These are phyloP conservation scores for Cryptosporidium ryanae DNA, from an alignment of 169 alveolate genomes.

Conservation along the genomic window DNA sequence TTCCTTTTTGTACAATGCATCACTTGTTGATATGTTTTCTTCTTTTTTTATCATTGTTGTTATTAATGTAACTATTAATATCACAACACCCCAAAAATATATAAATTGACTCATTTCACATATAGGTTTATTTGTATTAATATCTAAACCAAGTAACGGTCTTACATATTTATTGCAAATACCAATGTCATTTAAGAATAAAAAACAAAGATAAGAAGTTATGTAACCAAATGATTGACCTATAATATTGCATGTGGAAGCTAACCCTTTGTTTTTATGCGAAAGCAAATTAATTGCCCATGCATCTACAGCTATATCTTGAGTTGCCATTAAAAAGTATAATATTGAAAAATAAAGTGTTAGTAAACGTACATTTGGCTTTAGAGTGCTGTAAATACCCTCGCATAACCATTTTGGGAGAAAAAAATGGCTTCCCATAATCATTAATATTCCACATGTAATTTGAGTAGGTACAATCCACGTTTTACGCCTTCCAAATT, in stretches of 20 bases:
- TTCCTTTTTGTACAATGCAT: background rate
- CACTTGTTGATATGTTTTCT: background rate
- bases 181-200: slow-evolving; percentile 79
- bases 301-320: slow-evolving; percentile 96
- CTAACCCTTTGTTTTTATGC: slow-evolving; percentile 82
- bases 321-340: slow-evolving; percentile 89
- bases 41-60: slow-evolving; percentile 75
- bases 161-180: slow-evolving; percentile 74
- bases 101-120: slow-evolving; percentile 81
- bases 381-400: background rate
- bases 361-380: slow-evolving; percentile 36
- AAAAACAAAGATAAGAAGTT: slow-evolving; percentile 82
- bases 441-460: slow-evolving; percentile 75
- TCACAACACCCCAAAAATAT: slow-evolving; percentile 80
- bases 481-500: slow-evolving; percentile 91
- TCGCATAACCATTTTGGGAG: slow-evolving; percentile 63
- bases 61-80: slow-evolving; percentile 75
- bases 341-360: slow-evolving; percentile 59
- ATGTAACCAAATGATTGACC: slow-evolving; percentile 88
- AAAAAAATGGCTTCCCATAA: slow-evolving; percentile 68
- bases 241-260: slow-evolving; percentile 86
- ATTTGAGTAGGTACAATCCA: slow-evolving; percentile 92
- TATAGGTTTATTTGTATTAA: slow-evolving; percentile 23
- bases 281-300: slow-evolving; percentile 94
- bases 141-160: slow-evolving; percentile 73